Evolutionary conservation across 106 monocot species (phyloP), one percentile per base, ranked within the genome.

Genomic region (Narthecium ossifragum): DNA sequence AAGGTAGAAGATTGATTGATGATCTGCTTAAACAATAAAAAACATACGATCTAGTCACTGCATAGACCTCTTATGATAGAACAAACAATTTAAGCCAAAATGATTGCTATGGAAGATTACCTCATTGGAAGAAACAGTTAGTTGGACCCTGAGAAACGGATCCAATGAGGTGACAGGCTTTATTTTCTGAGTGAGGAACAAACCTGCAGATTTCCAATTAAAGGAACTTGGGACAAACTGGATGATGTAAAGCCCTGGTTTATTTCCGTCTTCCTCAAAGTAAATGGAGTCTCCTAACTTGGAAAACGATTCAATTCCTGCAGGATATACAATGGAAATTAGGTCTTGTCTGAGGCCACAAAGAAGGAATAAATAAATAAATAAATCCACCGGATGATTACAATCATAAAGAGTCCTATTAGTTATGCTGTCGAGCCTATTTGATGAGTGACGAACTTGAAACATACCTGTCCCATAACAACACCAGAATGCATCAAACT

Each of bases 391-490:
- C n/a, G n/a, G n/a, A n/a, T n/a, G n/a, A n/a, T n/a, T n/a, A n/a
- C n/a, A n/a, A n/a, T n/a, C n/a, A n/a, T n/a, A n/a, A n/a, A n/a
- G n/a, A n/a, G n/a, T n/a, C n/a, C 43, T 43, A 43, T 43, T 17
- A 43, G 43, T 43, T 13, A 43, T 18, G 14, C 11, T 43, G 4
- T n/a, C n/a, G n/a, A n/a, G n/a, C n/a, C n/a, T n/a, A 43, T 37
- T 6, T 37, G 36, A 37, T 6, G 36, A 43, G 12, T 43, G n/a
- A 43, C 11, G 43, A 43, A 43, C 14, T 3, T 1, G 18, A 37
- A 11, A 5, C 7, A 0, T 38, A 96, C 96, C 96, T 67, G 96
- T 96, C 34, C 96, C 96, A 70, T 86, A 90, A 62, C 90, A 96
- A 63, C 90, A 90, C 96, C 96, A 96, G 60, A 96, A 96, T 11